Conservation (phyloP, 2,329 filamentous ascomycete species). For the Apiospora hydei region DNA sequence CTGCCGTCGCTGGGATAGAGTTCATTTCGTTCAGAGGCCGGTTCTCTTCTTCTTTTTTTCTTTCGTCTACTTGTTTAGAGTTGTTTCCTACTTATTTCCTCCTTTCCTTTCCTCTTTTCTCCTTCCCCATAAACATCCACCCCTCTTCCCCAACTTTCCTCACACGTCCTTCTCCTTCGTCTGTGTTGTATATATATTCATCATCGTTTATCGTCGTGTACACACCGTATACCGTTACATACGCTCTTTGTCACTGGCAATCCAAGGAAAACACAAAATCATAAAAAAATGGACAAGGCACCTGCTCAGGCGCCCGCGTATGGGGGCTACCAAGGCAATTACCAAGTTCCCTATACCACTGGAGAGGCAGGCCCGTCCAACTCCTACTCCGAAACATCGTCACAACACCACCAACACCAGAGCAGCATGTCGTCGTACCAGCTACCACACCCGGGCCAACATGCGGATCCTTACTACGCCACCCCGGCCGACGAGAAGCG, state of each 20-base stretch:
- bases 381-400: background rate
- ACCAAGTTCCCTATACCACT: background rate
- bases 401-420: constrained; percentile 7
- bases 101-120: constrained; percentile 11
- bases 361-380: constrained; percentile 7
- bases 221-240: background rate
- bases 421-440: background rate
- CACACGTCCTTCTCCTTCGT: background rate
- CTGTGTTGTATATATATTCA: constrained; percentile 3
- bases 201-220: background rate
- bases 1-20: constrained; percentile 14
- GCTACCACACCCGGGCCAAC: background rate
- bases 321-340: constrained; percentile 7
- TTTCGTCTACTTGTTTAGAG: background rate
- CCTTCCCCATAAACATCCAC: background rate
- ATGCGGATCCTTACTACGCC: constrained; percentile 12
- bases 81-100: background rate
- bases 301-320: background rate
- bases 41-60: constrained; percentile 27
- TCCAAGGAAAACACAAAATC: constrained; percentile 6
- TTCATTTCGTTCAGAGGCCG: constrained; percentile 21
- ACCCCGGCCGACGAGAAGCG: constrained; percentile 32
- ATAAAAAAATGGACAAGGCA: constrained; percentile 11
- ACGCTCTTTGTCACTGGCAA: constrained; percentile 6
- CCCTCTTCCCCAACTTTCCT: background rate